These are phyloP conservation scores for Magnusiomyces suaveolens DNA, from an alignment of 1,139 yeast species.

Conservation along the genomic window DNA sequence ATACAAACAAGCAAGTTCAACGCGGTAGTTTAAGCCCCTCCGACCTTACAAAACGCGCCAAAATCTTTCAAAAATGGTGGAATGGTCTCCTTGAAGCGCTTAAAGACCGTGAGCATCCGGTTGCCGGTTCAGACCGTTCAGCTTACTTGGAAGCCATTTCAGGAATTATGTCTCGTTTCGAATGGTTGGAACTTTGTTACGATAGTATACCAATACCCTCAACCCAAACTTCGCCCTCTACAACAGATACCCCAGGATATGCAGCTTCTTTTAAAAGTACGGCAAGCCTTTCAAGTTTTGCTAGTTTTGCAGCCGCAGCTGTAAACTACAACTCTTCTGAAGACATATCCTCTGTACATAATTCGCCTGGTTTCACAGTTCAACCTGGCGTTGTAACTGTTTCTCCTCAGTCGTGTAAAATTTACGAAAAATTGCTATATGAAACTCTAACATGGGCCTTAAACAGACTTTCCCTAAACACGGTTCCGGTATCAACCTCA, in stretches of 20 bases:
- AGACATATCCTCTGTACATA: conserved; percentile 8
- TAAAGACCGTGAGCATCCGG: conserved; percentile 27
- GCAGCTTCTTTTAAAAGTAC: neutral
- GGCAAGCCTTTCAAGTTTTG: conserved; percentile 3
- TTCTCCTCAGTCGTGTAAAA: conserved; percentile 9
- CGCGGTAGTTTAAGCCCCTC: conserved; percentile 26
- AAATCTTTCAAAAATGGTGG: conserved; percentile 59
- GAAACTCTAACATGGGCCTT: conserved; percentile 52
- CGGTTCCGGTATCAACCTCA: conserved; percentile 47
- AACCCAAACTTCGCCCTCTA: no score
- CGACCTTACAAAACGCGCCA: conserved; percentile 23
- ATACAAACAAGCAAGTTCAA: conserved; percentile 27
- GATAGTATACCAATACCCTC: neutral
- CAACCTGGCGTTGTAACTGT: neutral
- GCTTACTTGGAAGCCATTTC: conserved; percentile 70
- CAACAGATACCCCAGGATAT: neutral
- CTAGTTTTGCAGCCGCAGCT: neutral
- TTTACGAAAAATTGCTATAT: conserved; percentile 31
- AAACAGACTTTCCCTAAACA: conserved; percentile 44
- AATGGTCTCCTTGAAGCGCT: conserved; percentile 41
- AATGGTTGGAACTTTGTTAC: conserved; percentile 40
- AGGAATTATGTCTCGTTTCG: conserved; percentile 51
- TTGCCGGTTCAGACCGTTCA: conserved; percentile 48
- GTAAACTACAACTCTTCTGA: neutral
- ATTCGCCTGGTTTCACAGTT: conserved; percentile 20